A percentile compares a stretch with the other conserved stretches of the same genome.
These are phyloP conservation scores for Aspergillus incahuasiensis DNA, from an alignment of 495 filamentous ascomycete genomes.

Conservation along the genomic window DNA sequence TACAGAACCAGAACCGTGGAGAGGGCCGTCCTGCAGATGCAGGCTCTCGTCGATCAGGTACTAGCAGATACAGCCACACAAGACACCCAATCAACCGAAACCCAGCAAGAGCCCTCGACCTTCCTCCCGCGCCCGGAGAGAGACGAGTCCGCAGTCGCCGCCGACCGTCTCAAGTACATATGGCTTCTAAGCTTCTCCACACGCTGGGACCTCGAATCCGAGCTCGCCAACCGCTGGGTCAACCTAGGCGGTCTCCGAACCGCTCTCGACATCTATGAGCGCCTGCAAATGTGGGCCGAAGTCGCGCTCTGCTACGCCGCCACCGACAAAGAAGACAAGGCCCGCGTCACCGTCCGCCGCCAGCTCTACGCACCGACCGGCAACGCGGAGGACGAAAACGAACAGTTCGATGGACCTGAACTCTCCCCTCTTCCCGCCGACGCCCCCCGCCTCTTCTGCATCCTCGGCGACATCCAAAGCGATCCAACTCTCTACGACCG, in stretches of 20 bases:
- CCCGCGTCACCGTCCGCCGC: conserved; percentile 64
- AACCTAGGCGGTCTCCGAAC: conserved; percentile 79
- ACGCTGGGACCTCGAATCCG: conserved; percentile 89
- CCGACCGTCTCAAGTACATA: conserved; percentile 74
- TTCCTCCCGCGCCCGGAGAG: conserved; percentile 79
- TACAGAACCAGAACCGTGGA: conserved; percentile 82
- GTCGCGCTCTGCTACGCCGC: conserved; percentile 83
- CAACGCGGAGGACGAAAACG: conserved; percentile 46
- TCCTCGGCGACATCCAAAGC: conserved; percentile 84
- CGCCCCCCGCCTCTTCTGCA: conserved; percentile 86
- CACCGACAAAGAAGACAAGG: conserved; percentile 80
- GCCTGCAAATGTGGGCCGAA: conserved; percentile 93
- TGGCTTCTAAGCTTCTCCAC: conserved; percentile 78
- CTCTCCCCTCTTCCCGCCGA: conserved; percentile 67
- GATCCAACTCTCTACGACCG: conserved; percentile 70
- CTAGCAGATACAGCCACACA: conserved; percentile 72
- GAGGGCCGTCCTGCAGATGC: conserved; percentile 84
- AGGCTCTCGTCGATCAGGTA: conserved; percentile 93
- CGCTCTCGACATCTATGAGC: conserved; percentile 92
- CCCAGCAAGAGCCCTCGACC: conserved; percentile 46
- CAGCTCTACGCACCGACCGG: conserved; percentile 67
- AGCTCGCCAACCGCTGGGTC: conserved; percentile 88
- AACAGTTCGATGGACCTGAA: conserved; percentile 57
- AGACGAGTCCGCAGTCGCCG: conserved; percentile 69
- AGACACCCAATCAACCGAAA: conserved; percentile 24